These are phyloP conservation scores for Colletotrichum brevisporum DNA, from an alignment of 2,329 filamentous ascomycete genomes.

Conservation along the genomic window DNA sequence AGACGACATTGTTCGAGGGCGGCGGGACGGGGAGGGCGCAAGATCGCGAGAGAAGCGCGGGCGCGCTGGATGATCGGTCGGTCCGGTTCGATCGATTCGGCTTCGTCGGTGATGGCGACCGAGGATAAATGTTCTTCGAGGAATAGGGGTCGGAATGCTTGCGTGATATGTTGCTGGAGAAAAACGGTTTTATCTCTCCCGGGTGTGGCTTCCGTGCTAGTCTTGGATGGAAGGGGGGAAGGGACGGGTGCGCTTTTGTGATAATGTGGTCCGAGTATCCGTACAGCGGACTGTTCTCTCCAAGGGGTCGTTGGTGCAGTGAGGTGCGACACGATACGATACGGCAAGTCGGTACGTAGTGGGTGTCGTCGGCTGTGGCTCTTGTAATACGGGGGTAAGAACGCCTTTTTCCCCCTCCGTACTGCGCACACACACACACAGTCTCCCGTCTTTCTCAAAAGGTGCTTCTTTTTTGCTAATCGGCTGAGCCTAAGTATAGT, in stretches of 20 bases:
- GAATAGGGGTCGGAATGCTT: neutral
- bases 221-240: slow-evolving; percentile 8
- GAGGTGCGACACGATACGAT: slow-evolving; percentile 9
- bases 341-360: slow-evolving; percentile 13
- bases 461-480: slow-evolving; percentile 2
- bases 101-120: slow-evolving; percentile 21
- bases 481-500: slow-evolving; percentile 27
- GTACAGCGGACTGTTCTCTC: neutral
- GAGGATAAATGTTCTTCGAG: neutral
- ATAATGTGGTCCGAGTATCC: slow-evolving; percentile 31
- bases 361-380: slow-evolving; percentile 12
- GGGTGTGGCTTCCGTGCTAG: slow-evolving; percentile 37
- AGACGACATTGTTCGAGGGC: slow-evolving; percentile 61
- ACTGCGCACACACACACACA: neutral
- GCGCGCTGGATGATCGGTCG: slow-evolving; percentile 16
- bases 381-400: slow-evolving; percentile 6
- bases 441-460: neutral
- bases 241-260: slow-evolving; percentile 3
- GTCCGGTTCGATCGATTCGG: slow-evolving; percentile 20
- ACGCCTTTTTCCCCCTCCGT: neutral
- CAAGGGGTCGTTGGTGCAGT: neutral
- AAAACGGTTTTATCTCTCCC: neutral
- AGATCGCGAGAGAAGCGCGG: slow-evolving; percentile 6
- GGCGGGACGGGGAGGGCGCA: neutral
- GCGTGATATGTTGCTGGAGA: slow-evolving; percentile 17